Conservation (phyloP, 2,329 filamentous ascomycete genomes). For the Botryotinia convoluta region DNA sequence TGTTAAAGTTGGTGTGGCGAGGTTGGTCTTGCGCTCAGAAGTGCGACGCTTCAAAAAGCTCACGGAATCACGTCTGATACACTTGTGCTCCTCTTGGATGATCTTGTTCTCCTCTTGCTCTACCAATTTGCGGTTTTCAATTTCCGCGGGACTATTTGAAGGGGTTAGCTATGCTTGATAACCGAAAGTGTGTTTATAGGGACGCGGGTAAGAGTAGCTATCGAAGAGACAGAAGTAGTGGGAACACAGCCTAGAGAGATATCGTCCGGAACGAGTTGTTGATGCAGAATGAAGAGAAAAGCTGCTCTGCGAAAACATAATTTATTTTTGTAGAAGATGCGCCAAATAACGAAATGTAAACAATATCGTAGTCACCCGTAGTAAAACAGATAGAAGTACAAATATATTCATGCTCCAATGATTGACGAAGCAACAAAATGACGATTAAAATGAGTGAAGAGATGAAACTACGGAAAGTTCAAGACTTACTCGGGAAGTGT, state of each 20-base stretch:
- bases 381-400: not conserved
- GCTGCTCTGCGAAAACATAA: not conserved
- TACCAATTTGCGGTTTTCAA: conserved; percentile 4
- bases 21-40: conserved; percentile 5
- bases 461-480: no score
- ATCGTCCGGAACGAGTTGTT: not conserved
- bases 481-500: not conserved
- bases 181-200: not conserved
- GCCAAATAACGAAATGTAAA: not conserved
- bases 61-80: conserved; percentile 2
- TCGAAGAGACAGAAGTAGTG: not conserved
- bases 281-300: not conserved
- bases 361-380: not conserved
- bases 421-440: not conserved
- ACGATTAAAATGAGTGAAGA: not conserved
- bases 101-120: conserved; percentile 14
- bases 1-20: not conserved
- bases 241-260: no score
- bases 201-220: not conserved
- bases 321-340: not conserved
- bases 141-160: not conserved
- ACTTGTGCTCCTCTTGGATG: conserved; percentile 8
- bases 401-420: not conserved
- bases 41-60: conserved; percentile 11
- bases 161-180: not conserved